Conservation (phyloP, 2,329 filamentous ascomycete genomes). For the Sporothrix euskadiensis region DNA sequence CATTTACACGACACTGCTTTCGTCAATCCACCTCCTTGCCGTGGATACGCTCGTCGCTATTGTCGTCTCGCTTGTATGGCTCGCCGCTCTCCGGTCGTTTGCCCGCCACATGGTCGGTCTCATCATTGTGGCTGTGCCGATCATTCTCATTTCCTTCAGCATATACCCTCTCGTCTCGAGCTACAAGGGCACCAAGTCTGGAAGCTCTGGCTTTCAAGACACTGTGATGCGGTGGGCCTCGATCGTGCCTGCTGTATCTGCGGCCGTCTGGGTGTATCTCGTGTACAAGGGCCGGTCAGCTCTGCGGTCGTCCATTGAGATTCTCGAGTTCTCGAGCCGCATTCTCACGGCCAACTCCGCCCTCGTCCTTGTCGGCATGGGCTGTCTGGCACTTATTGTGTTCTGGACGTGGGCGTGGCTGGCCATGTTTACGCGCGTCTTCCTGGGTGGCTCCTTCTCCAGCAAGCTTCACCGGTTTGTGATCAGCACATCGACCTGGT, state of each 20-base stretch:
- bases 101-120: slow-evolving; percentile 78
- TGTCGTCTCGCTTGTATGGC: slow-evolving; percentile 84
- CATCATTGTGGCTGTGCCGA: slow-evolving; percentile 79
- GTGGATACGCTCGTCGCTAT: slow-evolving; percentile 90
- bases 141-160: slow-evolving; percentile 84
- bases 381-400: slow-evolving; percentile 71
- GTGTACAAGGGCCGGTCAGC: slow-evolving; percentile 78
- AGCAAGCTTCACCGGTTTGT: slow-evolving; percentile 66
- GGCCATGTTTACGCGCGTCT: slow-evolving; percentile 92
- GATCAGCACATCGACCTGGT: slow-evolving; percentile 88
- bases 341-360: slow-evolving; percentile 84
- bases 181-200: slow-evolving; percentile 74
- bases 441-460: slow-evolving; percentile 84
- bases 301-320: slow-evolving; percentile 78
- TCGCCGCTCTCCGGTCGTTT: slow-evolving; percentile 84
- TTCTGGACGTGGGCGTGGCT: slow-evolving; percentile 96
- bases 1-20: slow-evolving; percentile 84
- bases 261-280: slow-evolving; percentile 79
- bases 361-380: slow-evolving; percentile 79
- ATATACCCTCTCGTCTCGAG: slow-evolving; percentile 90
- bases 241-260: slow-evolving; percentile 70
- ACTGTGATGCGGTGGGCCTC: slow-evolving; percentile 85
- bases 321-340: slow-evolving; percentile 87
- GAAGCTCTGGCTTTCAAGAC: slow-evolving; percentile 77
- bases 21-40: slow-evolving; percentile 84